Conservation (phyloP, 2,329 filamentous ascomycete species). For the Aspergillus latus region DNA sequence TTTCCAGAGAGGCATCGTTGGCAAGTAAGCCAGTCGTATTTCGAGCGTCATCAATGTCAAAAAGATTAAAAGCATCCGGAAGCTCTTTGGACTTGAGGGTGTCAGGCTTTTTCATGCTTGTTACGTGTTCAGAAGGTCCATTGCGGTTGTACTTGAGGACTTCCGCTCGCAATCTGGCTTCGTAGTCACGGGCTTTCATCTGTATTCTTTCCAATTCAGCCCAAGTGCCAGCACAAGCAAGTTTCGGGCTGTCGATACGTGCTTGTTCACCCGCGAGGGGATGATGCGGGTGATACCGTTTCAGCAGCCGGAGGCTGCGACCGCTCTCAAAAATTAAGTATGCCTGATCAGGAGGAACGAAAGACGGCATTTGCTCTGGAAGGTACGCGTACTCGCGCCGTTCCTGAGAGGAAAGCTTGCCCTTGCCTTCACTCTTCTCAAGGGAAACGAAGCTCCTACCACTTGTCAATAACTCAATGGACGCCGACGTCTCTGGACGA, state of each 20-base stretch:
- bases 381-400: slow-evolving; percentile 60
- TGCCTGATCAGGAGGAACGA: slow-evolving; percentile 69
- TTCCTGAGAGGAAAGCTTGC: slow-evolving; percentile 56
- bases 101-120: not conserved
- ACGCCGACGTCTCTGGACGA: slow-evolving; percentile 56
- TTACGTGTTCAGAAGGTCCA: slow-evolving; percentile 27
- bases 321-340: slow-evolving; percentile 74
- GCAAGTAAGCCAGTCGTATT: slow-evolving; percentile 27
- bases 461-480: slow-evolving; percentile 49
- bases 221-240: slow-evolving; percentile 74
- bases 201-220: slow-evolving; percentile 65
- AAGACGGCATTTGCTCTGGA: slow-evolving; percentile 64
- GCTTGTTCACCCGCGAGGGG: slow-evolving; percentile 60
- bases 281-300: slow-evolving; percentile 68
- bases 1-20: slow-evolving; percentile 24
- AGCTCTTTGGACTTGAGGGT: slow-evolving; percentile 11
- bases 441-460: slow-evolving; percentile 62
- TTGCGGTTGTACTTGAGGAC: slow-evolving; percentile 39
- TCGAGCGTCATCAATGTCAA: slow-evolving; percentile 36
- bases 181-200: slow-evolving; percentile 52
- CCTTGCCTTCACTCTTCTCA: slow-evolving; percentile 60
- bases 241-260: slow-evolving; percentile 52
- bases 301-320: slow-evolving; percentile 70
- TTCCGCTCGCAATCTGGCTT: slow-evolving; percentile 36
- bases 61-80: slow-evolving; percentile 33